These are phyloP conservation scores for Amaranthus tricolor DNA, from an alignment of 179 eudicot species.

Conservation along the genomic window DNA sequence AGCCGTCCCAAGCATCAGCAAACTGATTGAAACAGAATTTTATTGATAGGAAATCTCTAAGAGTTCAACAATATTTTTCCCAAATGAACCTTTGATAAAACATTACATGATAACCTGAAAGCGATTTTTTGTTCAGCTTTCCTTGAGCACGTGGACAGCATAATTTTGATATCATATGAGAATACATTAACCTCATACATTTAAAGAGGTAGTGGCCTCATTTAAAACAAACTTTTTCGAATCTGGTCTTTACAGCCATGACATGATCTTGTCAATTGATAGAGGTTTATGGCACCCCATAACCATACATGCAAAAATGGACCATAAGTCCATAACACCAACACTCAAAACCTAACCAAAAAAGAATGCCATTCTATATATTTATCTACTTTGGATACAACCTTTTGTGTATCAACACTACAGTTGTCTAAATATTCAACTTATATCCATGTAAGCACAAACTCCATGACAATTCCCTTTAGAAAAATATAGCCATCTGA, in stretches of 20 bases:
- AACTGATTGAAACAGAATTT: background rate
- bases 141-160: background rate
- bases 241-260: background rate
- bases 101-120: background rate
- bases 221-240: background rate
- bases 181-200: background rate
- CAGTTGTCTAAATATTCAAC: background rate
- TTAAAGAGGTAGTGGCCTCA: background rate
- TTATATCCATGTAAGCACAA: background rate
- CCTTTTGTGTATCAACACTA: background rate
- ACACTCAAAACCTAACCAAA: background rate
- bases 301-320: background rate
- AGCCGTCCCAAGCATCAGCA: background rate
- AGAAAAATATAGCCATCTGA: background rate
- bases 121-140: background rate
- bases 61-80: background rate
- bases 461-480: background rate
- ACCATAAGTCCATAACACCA: background rate
- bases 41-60: background rate
- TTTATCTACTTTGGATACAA: background rate
- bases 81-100: background rate
- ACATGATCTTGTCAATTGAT: background rate
- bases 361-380: background rate
- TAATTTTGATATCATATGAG: slow-evolving; percentile 3
- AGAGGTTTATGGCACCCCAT: background rate